Evolutionary conservation across 2,329 filamentous ascomycete species (phyloP), one percentile per base, ranked within the genome.

Genomic region (Apiospora sp.): DNA sequence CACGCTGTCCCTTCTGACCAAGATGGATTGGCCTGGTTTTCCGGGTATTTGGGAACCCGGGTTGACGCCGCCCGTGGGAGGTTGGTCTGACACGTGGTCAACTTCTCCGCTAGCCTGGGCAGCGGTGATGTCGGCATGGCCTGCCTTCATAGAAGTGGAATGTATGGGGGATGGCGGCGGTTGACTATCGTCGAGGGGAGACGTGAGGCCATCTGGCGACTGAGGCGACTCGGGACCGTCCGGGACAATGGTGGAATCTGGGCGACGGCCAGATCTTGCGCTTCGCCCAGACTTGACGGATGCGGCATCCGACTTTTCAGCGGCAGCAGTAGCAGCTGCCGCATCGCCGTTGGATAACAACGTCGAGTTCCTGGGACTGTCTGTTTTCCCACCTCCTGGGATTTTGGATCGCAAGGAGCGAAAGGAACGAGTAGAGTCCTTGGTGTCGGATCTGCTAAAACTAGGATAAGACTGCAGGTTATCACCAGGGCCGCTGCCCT

Each of bases 391-490:
- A 76, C 83, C 87, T 48, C 93, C 93, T 2, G 93, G 94, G 73
- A 98, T 98, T 84, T 98, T 98, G 74, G 94, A 97, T 74, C 94
- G 90, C 77, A 98, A 89, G 51, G 91, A 92, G 77, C 94, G 91
- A 82, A 98, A 92, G 5, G 95, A 98, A 76, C 95, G 93, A 44
- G 93, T 91, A 8, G 95, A 98, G 76, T 98, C 95, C 82, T 95
- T 96, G 41, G 96, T 98, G 81, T 98, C 96, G 72, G 95, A 94
- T 81, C 93, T 93, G 84, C 93, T 93, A 81, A 98, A 96, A 41
- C 96, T 98, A 41, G 95, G 96, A 82, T 96, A 97, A 43, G 94
- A 93, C 82, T 94, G 92, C 73, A 98, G 86, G 74, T 89, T 87
- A 49, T 93, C 90, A 74, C 73, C 81, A 72, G 75, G 80, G 73